phyloP scores from a whole-genome alignment of 2,329 filamentous ascomycete genomes.

The Fusarium domesticum region DNA sequence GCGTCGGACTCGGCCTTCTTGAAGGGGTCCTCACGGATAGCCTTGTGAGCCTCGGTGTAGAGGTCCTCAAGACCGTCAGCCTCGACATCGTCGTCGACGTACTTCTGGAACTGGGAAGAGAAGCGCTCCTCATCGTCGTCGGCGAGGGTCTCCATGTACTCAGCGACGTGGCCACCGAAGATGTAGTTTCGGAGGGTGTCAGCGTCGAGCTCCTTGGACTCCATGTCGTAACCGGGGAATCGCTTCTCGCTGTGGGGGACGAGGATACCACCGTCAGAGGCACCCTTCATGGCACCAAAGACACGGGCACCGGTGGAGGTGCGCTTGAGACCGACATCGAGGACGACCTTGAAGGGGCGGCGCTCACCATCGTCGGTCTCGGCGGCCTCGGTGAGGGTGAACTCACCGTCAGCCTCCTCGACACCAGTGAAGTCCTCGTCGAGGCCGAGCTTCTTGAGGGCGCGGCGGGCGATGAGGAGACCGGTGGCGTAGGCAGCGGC shows the following conservation, averaged over 20 bases:
- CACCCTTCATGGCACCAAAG: constrained; percentile 99
- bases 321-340: constrained; percentile 95
- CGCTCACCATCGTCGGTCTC: constrained; percentile 89
- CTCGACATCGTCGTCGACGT: constrained; percentile 95
- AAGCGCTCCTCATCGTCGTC: constrained; percentile 99
- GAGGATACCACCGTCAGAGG: constrained; percentile 94
- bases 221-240: constrained; percentile 97
- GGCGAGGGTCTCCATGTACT: constrained; percentile 99
- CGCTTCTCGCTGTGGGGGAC: constrained; percentile 99
- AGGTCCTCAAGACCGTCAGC: constrained; percentile 96
- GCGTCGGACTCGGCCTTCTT: constrained; percentile 78
- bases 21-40: constrained; percentile 96
- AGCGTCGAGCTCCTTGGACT: constrained; percentile 95
- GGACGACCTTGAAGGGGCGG: constrained; percentile 98
- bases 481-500: constrained; percentile 94
- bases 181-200: constrained; percentile 99
- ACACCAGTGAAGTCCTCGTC: constrained; percentile 93
- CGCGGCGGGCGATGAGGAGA: constrained; percentile 94
- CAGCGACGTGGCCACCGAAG: constrained; percentile 94
- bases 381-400: constrained; percentile 87
- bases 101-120: constrained; percentile 97
- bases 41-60: constrained; percentile 90
- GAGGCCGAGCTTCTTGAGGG: constrained; percentile 93
- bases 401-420: constrained; percentile 96
- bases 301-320: constrained; percentile 98